Conservation (phyloP, 345 rosid species). For the Gossypium australe region DNA sequence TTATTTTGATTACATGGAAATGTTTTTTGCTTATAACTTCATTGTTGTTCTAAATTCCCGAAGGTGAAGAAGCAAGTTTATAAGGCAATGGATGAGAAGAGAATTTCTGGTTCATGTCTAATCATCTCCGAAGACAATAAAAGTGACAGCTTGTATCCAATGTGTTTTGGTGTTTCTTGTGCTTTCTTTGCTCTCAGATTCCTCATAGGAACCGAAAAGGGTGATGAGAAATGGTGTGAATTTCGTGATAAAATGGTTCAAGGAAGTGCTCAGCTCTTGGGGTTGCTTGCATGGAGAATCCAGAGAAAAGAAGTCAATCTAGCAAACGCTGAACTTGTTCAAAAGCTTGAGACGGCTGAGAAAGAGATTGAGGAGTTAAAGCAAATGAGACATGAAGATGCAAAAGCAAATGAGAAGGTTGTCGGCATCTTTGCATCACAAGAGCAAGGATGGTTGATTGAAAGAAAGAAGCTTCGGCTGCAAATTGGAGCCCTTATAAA, state of each 20-base stretch:
- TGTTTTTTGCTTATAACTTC: neutral
- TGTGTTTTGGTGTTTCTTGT: slow-evolving; percentile 67
- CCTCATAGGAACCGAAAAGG: slow-evolving; percentile 31
- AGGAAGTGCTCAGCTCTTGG: slow-evolving; percentile 58
- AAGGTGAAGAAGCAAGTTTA: slow-evolving; percentile 25
- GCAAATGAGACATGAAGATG: slow-evolving; percentile 67
- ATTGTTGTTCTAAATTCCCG: slow-evolving; percentile 6
- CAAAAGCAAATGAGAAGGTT: slow-evolving; percentile 90
- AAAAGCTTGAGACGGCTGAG: slow-evolving; percentile 47
- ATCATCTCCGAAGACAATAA: slow-evolving; percentile 23
- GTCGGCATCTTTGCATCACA: slow-evolving; percentile 78
- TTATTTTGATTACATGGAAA: slow-evolving; percentile 4
- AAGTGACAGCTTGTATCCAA: slow-evolving; percentile 39
- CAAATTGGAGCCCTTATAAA: slow-evolving; percentile 58
- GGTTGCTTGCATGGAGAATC: slow-evolving; percentile 64
- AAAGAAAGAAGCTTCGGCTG: slow-evolving; percentile 54
- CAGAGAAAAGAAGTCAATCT: slow-evolving; percentile 36
- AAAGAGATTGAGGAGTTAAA: slow-evolving; percentile 54
- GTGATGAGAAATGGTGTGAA: slow-evolving; percentile 50
- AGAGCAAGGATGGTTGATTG: slow-evolving; percentile 79
- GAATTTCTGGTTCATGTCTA: slow-evolving; percentile 22
- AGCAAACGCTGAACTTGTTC: slow-evolving; percentile 34
- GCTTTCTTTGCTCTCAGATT: slow-evolving; percentile 50
- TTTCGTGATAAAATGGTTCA: slow-evolving; percentile 48
- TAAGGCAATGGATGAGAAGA: slow-evolving; percentile 39